These are phyloP conservation scores for Austropuccinia psidii DNA, from an alignment of 1,284 basidiomycete genomes.

Conservation along the genomic window DNA sequence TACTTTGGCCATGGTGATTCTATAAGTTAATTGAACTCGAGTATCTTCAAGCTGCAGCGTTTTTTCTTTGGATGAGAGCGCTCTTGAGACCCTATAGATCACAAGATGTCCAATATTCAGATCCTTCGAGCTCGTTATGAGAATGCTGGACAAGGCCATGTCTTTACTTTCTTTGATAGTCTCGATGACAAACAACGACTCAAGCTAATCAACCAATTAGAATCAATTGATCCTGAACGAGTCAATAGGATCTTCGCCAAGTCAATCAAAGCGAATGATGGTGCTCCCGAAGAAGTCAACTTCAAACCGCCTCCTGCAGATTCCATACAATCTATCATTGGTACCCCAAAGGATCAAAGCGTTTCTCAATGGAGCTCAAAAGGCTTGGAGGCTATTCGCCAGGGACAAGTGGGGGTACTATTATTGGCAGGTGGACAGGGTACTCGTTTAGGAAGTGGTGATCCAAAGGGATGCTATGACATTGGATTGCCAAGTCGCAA, in stretches of 20 bases:
- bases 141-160: conserved; percentile 74
- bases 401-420: conserved; percentile 79
- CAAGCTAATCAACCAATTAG: conserved; percentile 65
- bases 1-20: too few relatives aligned
- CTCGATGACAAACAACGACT: conserved; percentile 62
- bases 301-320: conserved; percentile 48
- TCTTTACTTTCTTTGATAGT: conserved; percentile 75
- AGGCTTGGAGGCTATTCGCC: conserved; percentile 72
- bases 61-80: too few relatives aligned
- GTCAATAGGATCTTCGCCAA: conserved; percentile 81
- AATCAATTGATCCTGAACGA: conserved; percentile 73
- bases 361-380: conserved; percentile 58
- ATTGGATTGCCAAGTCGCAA: conserved; percentile 88
- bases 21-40: too few relatives aligned
- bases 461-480: conserved; percentile 97
- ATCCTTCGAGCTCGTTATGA: conserved; percentile 56
- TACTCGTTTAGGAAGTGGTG: conserved; percentile 79
- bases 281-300: conserved; percentile 51
- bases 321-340: conserved; percentile 52
- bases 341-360: conserved; percentile 34
- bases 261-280: conserved; percentile 64
- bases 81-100: too few relatives aligned
- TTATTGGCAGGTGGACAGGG: conserved; percentile 98
- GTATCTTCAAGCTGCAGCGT: too few relatives aligned
- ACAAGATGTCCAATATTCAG: conserved; percentile 40